Base-by-base conservation (phyloP, 2,329 filamentous ascomycete species). In the Talaromyces verruculosus region DNA sequence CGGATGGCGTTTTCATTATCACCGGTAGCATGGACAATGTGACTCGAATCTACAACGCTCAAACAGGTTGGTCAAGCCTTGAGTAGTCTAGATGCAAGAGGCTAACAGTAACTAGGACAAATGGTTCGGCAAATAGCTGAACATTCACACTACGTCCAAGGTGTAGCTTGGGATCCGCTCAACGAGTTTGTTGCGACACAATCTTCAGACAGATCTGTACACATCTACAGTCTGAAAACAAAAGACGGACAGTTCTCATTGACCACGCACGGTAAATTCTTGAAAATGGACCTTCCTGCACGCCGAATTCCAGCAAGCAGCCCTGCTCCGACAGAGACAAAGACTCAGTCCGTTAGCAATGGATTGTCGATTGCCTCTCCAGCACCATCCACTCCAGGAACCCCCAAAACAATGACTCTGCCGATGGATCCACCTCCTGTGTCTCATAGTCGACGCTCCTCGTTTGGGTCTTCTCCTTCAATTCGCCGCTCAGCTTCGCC, bases 1-100 rank as follows among this genome's bases (percentile, higher is more conserved):
- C 96, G n/a, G 95, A 99, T 78, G 93, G 91, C 45, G 84, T 89
- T 45, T 95, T 96, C 81, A 97, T 99, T 82, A 97, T 99, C 72
- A 97, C 96, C 28, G 95, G 95, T 45, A 98, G 95, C 81, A 98
- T 99, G 93, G 95, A 99, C 81, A 99, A 99, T 77, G 90, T 98
- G 76, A 93, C 95, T 66, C 88, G 94, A 67, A 98, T 99, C 72
- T 98, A 97, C 83, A 97, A 96, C 79, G 91, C 93, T 65, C 90
- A 91, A 69, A 95, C 91, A 73, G 94, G 92, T 93, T 83, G 69
- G 85, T 60, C 22, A 25, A n/a, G 37, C 39, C 19, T 35, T 33
- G 37, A 7, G 7, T 37, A 25, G n/a, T 51, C 7, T 8, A 19
- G 45, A 37, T 30, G 70, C 55, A 74, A 55, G 58, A 37, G 45